These are phyloP conservation scores for Drosera capensis DNA, from an alignment of 148 eudicot genomes.

Conservation along the genomic window DNA sequence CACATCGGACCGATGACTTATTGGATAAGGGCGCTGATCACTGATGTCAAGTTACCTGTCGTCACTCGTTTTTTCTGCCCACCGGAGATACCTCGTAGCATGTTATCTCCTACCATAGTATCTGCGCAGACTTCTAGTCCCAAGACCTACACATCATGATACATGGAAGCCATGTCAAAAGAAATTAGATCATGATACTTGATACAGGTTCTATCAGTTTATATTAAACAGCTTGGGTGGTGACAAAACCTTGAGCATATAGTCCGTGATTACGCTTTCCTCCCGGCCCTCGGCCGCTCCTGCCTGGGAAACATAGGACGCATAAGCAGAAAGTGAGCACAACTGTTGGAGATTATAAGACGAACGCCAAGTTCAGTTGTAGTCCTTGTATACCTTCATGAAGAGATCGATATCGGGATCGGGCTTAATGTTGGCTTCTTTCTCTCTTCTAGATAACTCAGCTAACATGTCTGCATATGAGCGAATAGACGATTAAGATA, in stretches of 20 bases:
- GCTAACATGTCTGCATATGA: constrained; percentile 19
- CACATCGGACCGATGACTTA: too few relatives aligned
- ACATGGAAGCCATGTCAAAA: background rate
- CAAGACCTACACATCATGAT: constrained; percentile 8
- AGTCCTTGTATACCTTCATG: constrained; percentile 37
- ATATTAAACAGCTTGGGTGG: background rate
- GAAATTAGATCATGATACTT: too few relatives aligned
- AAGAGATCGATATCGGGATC: constrained; percentile 31
- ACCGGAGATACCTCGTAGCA: constrained; percentile 1
- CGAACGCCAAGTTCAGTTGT: too few relatives aligned
- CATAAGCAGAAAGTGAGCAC: too few relatives aligned
- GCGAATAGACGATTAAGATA: background rate
- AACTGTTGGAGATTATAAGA: too few relatives aligned
- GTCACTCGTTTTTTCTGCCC: background rate
- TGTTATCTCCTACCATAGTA: constrained; percentile 1
- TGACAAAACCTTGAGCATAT: background rate
- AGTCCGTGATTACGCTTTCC: background rate
- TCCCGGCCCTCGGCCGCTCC: background rate
- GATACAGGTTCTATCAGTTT: too few relatives aligned
- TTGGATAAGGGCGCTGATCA: too few relatives aligned
- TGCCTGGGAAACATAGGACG: too few relatives aligned
- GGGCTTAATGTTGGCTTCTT: constrained; percentile 27
- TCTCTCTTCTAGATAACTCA: constrained; percentile 35
- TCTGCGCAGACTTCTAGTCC: constrained; percentile 20
- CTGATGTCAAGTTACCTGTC: constrained; percentile 1